Evolutionary conservation across 2,329 filamentous ascomycete genomes (phyloP), one percentile per base, ranked within the genome.

Genomic region (Fusarium protoensiforme): DNA sequence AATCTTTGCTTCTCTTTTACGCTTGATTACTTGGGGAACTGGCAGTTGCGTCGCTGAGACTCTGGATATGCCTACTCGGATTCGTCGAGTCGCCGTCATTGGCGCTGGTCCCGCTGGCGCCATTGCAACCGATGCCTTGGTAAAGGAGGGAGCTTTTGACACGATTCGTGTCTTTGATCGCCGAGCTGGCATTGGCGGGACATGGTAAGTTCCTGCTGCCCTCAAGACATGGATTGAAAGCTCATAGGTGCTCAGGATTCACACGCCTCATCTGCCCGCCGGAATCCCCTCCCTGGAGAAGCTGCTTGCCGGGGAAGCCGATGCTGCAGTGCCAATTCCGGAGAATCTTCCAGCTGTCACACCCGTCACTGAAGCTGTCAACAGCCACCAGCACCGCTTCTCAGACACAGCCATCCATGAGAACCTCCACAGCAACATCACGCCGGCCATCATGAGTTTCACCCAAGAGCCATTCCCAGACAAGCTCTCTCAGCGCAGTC

Each of bases 311-410:
- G 74, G 74, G 9, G 53, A 68, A 2, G 72, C 67, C 2, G 75
- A 77, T 5, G 27, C 29, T 6, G 46, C 67, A 3, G 53, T 74
- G 0, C n/a, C 66, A 1, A 43, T 77, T 10, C 75, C 75, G 7
- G 56, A 62, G 18, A 61, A 64, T 4, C 29, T 69, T 7, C 75
- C 75, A 6, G 71, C 75, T 0, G 63, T 76, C 1, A 74, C 75
- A 1, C 48, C 71, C 20, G 16, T 77, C 13, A 66, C 69, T 0
- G 66, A 74, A 16, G 36, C 16, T 18, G 57, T 76, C n/a, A 77
- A 77, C 11, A 57, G 65, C 5, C 64, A 77, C 7, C 75, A 77
- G 33, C 11, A 71, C 5, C 61, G 72, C 18, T 77, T 77, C 51
- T 76, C 67, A 9, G 68, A 71, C 11, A 65, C 68, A 13, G 65